Evolutionary conservation across 1,139 yeast species (phyloP).

Genomic region (Torulaspora pretoriensis): DNA sequence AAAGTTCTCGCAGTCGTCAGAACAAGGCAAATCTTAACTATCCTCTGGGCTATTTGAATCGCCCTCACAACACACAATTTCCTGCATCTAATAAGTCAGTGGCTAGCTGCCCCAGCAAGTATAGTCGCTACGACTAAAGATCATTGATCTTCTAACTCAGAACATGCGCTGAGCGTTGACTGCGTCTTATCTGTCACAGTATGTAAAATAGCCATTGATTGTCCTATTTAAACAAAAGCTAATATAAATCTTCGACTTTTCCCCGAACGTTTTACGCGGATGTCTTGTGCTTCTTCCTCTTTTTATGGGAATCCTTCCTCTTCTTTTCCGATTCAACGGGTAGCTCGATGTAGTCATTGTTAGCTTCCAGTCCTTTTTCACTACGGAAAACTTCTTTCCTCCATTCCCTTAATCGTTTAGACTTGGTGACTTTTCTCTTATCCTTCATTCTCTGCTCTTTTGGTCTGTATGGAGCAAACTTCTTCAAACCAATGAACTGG

Average conservation of each 20-base stretch:
- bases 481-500: constrained; percentile 79
- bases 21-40: constrained; percentile 1
- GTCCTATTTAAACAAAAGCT: no score
- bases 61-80: constrained; percentile 1
- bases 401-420: constrained; percentile 84
- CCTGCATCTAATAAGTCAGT: constrained; percentile 27
- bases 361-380: constrained; percentile 50
- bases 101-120: constrained; percentile 30
- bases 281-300: constrained; percentile 6
- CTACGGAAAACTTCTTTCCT: constrained; percentile 71
- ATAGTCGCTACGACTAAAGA: constrained; percentile 26
- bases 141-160: neutral
- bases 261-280: neutral
- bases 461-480: constrained; percentile 88
- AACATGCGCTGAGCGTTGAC: neutral
- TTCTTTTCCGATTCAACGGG: constrained; percentile 1
- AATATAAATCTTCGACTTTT: neutral
- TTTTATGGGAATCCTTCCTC: constrained; percentile 4
- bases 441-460: constrained; percentile 71
- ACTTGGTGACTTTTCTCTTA: constrained; percentile 77
- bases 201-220: neutral
- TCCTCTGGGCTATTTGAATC: neutral
- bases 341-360: constrained; percentile 1
- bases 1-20: constrained; percentile 13
- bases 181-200: neutral